phyloP scores from a whole-genome alignment of 495 filamentous ascomycete species.

The Zalerion maritima region DNA sequence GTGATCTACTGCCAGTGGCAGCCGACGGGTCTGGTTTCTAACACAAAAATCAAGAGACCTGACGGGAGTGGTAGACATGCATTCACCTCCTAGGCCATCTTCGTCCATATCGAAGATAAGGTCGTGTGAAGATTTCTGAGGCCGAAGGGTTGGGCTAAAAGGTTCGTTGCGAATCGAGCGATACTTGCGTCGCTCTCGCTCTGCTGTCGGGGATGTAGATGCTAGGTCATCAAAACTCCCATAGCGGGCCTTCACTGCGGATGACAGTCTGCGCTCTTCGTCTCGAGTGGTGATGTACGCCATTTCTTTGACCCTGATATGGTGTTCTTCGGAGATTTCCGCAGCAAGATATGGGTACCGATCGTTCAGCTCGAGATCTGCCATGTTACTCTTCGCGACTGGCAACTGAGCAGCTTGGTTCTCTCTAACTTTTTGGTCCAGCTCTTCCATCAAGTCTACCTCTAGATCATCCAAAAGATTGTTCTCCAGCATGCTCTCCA shows the following conservation, averaged over 20 bases:
- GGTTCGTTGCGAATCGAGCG: slow-evolving; percentile 31
- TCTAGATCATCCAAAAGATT: slow-evolving; percentile 77
- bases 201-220: slow-evolving; percentile 35
- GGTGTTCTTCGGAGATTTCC: slow-evolving; percentile 37
- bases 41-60: too few species aligned
- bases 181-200: slow-evolving; percentile 34
- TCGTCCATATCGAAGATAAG: slow-evolving; percentile 94
- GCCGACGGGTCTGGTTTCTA: too few species aligned
- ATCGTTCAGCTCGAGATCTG: slow-evolving; percentile 54
- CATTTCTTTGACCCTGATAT: slow-evolving; percentile 33
- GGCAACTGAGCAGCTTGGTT: slow-evolving; percentile 68
- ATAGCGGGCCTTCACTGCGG: slow-evolving; percentile 28
- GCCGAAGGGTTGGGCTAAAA: slow-evolving; percentile 45
- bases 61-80: too few species aligned
- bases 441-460: slow-evolving; percentile 58
- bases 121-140: slow-evolving; percentile 52
- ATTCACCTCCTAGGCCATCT: slow-evolving; percentile 30
- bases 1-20: too few species aligned
- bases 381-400: slow-evolving; percentile 57
- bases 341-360: slow-evolving; percentile 46
- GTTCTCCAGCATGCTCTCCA: slow-evolving; percentile 82
- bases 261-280: slow-evolving; percentile 40
- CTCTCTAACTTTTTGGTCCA: slow-evolving; percentile 63
- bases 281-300: slow-evolving; percentile 43
- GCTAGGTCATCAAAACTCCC: slow-evolving; percentile 41